Evolutionary conservation across 2,329 filamentous ascomycete genomes (phyloP).

Genomic region (Fusarium secorum): DNA sequence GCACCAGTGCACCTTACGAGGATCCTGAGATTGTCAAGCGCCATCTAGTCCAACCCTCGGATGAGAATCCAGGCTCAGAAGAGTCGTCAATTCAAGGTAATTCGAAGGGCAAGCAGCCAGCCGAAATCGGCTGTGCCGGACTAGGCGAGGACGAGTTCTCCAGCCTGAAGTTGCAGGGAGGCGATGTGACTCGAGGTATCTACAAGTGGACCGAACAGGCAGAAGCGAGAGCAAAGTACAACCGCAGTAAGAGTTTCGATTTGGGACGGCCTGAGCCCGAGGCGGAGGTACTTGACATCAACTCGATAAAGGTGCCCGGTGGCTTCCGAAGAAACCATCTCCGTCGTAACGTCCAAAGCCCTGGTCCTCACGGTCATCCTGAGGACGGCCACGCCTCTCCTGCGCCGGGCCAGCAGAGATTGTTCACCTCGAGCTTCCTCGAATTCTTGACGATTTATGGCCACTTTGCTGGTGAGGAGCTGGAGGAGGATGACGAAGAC

Average conservation of each 20-base stretch:
- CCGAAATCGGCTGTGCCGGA: slow-evolving; percentile 48
- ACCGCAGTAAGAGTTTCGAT: slow-evolving; percentile 89
- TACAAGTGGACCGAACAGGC: slow-evolving; percentile 97
- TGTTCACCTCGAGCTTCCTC: slow-evolving; percentile 91
- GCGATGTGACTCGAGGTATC: slow-evolving; percentile 92
- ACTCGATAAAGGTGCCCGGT: slow-evolving; percentile 89
- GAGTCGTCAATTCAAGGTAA: slow-evolving; percentile 55
- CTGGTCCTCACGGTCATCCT: slow-evolving; percentile 48
- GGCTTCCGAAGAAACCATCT: slow-evolving; percentile 93
- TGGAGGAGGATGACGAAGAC: slow-evolving; percentile 95
- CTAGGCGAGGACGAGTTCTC: slow-evolving; percentile 84
- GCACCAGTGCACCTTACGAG: slow-evolving; percentile 70
- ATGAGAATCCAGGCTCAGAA: slow-evolving; percentile 56
- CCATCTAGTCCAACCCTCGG: slow-evolving; percentile 79
- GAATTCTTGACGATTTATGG: slow-evolving; percentile 96
- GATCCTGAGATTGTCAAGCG: slow-evolving; percentile 91
- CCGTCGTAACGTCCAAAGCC: slow-evolving; percentile 75
- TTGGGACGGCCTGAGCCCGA: slow-evolving; percentile 79
- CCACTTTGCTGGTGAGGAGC: slow-evolving; percentile 95
- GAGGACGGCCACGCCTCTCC: slow-evolving; percentile 49
- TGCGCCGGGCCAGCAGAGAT: slow-evolving; percentile 51
- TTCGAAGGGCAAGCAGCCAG: slow-evolving; percentile 63
- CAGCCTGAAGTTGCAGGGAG: slow-evolving; percentile 89
- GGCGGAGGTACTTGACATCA: slow-evolving; percentile 82
- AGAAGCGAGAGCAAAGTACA: slow-evolving; percentile 71